Evolutionary conservation across 371 early-diverging fungal species (phyloP), one percentile per base, ranked within the genome.

Genomic region (Funneliformis caledonium): DNA sequence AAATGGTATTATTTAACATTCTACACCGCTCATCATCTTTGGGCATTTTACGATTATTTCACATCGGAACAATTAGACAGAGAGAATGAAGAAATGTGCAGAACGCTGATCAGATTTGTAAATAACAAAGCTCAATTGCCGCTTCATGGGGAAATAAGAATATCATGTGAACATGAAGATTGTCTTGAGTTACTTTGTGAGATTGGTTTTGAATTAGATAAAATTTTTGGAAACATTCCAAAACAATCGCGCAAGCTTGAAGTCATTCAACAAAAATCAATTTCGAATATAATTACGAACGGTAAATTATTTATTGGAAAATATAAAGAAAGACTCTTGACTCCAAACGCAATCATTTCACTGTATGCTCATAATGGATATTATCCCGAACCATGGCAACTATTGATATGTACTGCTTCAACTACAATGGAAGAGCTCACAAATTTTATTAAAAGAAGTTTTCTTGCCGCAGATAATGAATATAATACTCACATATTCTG

Each of bases 301-400:
- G 78, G 59, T 22, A 22, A 68, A 60, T 48, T 67, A 7, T 77
- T 77, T 69, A 33, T 78, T 37, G 69, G 70, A 4, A 33, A 67
- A 45, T 69, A 61, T 31, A 33, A 60, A 45, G 72, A 81, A 37
- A 47, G 69, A 78, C 45, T 11, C 1, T 48, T 48, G 45, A n/a
- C 78, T 19, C 80, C 80, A 45, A 81, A 78, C 59, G 68, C 64
- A n/a, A 77, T 81, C 4, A 69, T 81, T 70, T 80, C 80, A 7
- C 43, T 81, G n/a, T 81, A 80, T 60, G 78, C 68, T 56, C 68
- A 72, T 62, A 82, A 75, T 64, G 61, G 78, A 16, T 45, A 19
- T 43, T 76, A 76, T 62, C 80, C 80, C 7, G 74, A 78, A 72
- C 78, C 81, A 6, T 80, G 76, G 76, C 61, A 80, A 59, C 7